phyloP scores from a whole-genome alignment of 2,329 filamentous ascomycete species.

The Alternaria rosae region DNA sequence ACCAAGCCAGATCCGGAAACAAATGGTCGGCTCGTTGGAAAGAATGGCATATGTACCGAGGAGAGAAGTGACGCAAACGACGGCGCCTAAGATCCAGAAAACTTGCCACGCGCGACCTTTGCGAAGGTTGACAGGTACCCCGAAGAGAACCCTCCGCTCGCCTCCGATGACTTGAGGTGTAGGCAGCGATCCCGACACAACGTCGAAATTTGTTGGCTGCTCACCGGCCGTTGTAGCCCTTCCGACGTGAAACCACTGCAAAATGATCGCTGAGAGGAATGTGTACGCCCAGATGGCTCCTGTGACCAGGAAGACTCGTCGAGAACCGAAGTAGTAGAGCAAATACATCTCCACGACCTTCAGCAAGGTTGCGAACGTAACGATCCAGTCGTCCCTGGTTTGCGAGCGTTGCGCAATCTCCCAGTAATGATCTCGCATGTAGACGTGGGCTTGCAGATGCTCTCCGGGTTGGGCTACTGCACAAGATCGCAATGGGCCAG shows the following conservation, averaged over 20 bases:
- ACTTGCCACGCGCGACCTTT: background rate
- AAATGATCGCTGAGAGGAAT: background rate
- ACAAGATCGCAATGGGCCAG: background rate
- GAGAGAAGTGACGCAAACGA: background rate
- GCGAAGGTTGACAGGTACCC: background rate
- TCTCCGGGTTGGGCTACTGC: background rate
- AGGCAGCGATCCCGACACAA: background rate
- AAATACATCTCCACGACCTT: background rate
- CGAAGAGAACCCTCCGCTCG: background rate
- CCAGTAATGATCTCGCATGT: no score
- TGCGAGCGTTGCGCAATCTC: no score
- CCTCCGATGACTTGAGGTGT: background rate
- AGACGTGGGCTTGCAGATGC: no score
- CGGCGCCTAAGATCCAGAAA: background rate
- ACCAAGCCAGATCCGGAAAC: background rate
- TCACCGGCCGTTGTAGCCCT: background rate
- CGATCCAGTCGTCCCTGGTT: background rate
- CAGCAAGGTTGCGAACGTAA: background rate
- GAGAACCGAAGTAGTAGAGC: background rate
- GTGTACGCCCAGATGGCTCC: background rate
- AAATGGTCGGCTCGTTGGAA: background rate
- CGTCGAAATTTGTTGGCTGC: background rate
- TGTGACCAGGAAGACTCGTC: background rate
- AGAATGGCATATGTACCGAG: background rate
- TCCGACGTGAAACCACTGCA: background rate